Evolutionary conservation across 805 yeast genomes (phyloP).

Genomic region (Cyberlindnera amylophila): DNA sequence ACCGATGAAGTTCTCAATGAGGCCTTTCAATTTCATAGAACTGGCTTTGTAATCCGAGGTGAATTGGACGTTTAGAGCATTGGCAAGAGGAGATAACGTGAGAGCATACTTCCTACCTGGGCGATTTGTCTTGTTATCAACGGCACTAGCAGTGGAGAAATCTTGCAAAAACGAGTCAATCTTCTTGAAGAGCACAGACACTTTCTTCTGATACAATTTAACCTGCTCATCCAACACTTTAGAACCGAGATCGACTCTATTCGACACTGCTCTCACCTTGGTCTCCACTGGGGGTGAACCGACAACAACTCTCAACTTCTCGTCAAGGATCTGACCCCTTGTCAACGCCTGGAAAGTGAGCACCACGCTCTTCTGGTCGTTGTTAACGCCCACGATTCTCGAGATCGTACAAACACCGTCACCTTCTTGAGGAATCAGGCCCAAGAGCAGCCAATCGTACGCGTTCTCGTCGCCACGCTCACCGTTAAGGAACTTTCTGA

Average conservation of each 20-base stretch:
- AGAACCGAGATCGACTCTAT: constrained; percentile 18
- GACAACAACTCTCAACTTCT: constrained; percentile 18
- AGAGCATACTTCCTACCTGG: constrained; percentile 32
- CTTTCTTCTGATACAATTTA: constrained; percentile 11
- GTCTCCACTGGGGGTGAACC: constrained; percentile 13
- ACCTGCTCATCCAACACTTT: constrained; percentile 10
- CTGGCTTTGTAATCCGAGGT: constrained; percentile 45
- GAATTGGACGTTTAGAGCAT: constrained; percentile 53
- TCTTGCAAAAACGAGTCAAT: constrained; percentile 35
- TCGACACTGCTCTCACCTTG: constrained; percentile 15
- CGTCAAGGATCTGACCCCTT: constrained; percentile 35
- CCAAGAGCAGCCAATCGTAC: constrained; percentile 27
- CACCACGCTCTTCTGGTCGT: constrained; percentile 38
- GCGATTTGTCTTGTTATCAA: constrained; percentile 20
- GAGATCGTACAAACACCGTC: constrained; percentile 35
- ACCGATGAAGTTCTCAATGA: constrained; percentile 28
- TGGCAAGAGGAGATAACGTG: constrained; percentile 56
- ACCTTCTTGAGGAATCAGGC: constrained; percentile 24
- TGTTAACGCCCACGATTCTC: constrained; percentile 44
- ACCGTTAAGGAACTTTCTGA: constrained; percentile 23
- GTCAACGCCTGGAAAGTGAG: constrained; percentile 48
- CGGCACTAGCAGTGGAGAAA: constrained; percentile 32
- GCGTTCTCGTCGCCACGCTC: constrained; percentile 18
- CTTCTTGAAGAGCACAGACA: constrained; percentile 16
- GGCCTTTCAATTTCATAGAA: constrained; percentile 37